Evolutionary conservation across 169 alveolate species (phyloP), one percentile per base, ranked within the genome.

Genomic region (Eimeria falciformis): DNA sequence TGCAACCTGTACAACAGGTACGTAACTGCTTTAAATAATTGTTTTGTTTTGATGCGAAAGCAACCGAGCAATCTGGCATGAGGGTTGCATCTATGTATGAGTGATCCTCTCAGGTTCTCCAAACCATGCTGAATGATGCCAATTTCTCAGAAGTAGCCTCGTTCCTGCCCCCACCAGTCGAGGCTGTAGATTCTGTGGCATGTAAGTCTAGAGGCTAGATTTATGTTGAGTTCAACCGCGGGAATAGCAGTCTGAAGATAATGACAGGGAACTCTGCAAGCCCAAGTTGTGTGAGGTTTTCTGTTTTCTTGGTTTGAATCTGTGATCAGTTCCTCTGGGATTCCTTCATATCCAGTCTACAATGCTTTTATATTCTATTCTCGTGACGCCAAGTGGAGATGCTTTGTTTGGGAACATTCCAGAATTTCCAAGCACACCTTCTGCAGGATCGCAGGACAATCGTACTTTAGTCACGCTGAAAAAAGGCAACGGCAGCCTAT

Each of bases 81-180:
- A n/a, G n/a, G n/a, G n/a, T n/a, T n/a, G n/a, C n/a, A n/a, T n/a
- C n/a, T n/a, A n/a, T n/a, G n/a, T n/a, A n/a, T n/a, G n/a, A n/a
- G n/a, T 81, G 77, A 21, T 43, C 5, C n/a, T 18, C 25, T 29
- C 25, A 81, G 89, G 89, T 56, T 43, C 50, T 81, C 33, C 58
- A 81, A 55, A 11, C 14, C 25, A 53, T 81, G 29, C 14, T 53
- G 73, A 45, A 55, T 4, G 89, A 81, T 25, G 58, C 14, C n/a
- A 81, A 81, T 56, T 81, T 81, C 56, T 46, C 89, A 6, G 89
- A 81, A 81, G 89, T 81, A 2, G 75, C 77, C 9, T 53, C 77
- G 45, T 81, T 81, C 58, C 75, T 81, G 40, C 89, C 89, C 9
- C 89, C 89, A 6, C 89, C 89, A 40, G 89, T 81, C 25, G 89